Conservation (phyloP, 768 basidiomycete species). For the Macrocybe gigantea region DNA sequence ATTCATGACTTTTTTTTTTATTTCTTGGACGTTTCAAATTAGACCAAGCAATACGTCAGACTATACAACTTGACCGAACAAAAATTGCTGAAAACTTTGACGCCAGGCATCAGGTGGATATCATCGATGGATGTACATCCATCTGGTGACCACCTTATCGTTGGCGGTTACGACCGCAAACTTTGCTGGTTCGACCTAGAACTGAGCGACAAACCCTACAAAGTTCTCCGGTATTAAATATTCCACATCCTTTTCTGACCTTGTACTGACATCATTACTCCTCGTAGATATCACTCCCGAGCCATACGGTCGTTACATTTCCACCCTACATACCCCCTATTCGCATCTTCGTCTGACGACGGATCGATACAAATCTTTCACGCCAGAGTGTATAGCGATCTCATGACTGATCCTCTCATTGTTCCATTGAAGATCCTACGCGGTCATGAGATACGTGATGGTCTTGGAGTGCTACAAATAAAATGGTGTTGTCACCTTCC, state of each 20-base stretch:
- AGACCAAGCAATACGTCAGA: slow-evolving; percentile 96
- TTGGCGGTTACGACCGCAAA: slow-evolving; percentile 96
- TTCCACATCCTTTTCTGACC: slow-evolving; percentile 5
- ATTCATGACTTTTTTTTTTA: slow-evolving; percentile 5
- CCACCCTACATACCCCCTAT: slow-evolving; percentile 92
- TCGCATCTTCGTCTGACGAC: slow-evolving; percentile 95
- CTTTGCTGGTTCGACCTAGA: slow-evolving; percentile 99
- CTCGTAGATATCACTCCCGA: slow-evolving; percentile 79
- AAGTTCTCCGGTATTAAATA: slow-evolving; percentile 72
- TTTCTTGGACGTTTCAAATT: slow-evolving; percentile 25
- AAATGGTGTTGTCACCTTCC: slow-evolving; percentile 87
- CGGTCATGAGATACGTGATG: slow-evolving; percentile 83
- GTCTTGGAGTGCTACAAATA: slow-evolving; percentile 86
- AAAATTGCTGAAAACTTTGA: slow-evolving; percentile 87
- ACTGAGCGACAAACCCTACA: slow-evolving; percentile 94
- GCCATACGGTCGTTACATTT: slow-evolving; percentile 92
- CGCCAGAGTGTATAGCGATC: slow-evolving; percentile 87
- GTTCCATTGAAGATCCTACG: slow-evolving; percentile 95
- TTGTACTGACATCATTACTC: slow-evolving; percentile 4
- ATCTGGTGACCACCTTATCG: slow-evolving; percentile 91
- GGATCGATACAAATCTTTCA: slow-evolving; percentile 98
- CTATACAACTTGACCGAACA: slow-evolving; percentile 94
- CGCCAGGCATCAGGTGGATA: slow-evolving; percentile 96
- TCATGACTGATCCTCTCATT: slow-evolving; percentile 96
- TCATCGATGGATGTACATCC: slow-evolving; percentile 97